Conservation (phyloP, 2,329 filamentous ascomycete genomes). For the Penicillium crustosum region DNA sequence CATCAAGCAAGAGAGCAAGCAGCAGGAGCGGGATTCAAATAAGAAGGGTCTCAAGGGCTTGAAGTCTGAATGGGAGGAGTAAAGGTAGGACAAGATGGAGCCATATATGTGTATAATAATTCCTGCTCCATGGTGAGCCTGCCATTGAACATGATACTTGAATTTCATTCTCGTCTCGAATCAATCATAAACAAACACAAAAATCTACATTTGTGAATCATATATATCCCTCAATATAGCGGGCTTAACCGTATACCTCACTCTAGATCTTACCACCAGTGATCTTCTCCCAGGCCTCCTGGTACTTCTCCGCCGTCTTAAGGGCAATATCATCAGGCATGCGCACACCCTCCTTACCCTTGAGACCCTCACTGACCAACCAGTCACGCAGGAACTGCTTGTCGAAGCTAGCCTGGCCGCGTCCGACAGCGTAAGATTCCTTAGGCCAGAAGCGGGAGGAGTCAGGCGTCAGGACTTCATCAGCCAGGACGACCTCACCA, state of each 20-base stretch:
- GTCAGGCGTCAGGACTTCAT: constrained; percentile 84
- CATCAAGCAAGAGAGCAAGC: constrained; percentile 4
- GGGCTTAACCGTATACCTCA: constrained; percentile 3
- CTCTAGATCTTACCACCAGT: constrained; percentile 53
- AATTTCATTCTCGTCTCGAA: constrained; percentile 12
- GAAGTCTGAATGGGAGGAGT: constrained; percentile 37
- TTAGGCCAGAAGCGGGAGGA: constrained; percentile 84
- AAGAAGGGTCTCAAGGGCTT: constrained; percentile 38
- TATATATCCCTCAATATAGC: not conserved
- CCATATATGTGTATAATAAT: constrained; percentile 11
- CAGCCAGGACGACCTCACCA: constrained; percentile 70
- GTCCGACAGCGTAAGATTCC: constrained; percentile 69
- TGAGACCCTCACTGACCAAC: constrained; percentile 70
- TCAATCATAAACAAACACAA: constrained; percentile 10
- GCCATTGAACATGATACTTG: not conserved
- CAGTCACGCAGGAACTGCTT: constrained; percentile 85
- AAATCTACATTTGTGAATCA: not conserved
- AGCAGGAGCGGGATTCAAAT: constrained; percentile 22
- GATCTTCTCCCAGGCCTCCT: constrained; percentile 70
- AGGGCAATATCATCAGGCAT: constrained; percentile 71
- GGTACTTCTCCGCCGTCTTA: constrained; percentile 70
- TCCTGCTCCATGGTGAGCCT: not conserved
- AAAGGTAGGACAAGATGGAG: not conserved
- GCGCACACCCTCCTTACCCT: constrained; percentile 69
- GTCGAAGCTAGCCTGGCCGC: constrained; percentile 79